Base-by-base conservation (phyloP, 140 eudicot genomes). In the Anethum foeniculum region DNA sequence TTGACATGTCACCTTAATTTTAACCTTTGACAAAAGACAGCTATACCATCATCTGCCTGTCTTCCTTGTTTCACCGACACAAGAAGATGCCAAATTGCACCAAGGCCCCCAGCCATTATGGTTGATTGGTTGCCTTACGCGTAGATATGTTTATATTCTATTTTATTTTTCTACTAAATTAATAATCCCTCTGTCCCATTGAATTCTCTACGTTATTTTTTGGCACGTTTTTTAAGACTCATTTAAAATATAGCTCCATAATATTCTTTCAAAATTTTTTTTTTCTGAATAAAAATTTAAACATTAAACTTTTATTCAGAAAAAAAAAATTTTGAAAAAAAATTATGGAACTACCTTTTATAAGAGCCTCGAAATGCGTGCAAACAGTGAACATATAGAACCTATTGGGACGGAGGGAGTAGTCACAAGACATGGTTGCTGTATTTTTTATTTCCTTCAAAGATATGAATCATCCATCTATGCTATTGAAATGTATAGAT, bases 61-160 rank as follows among this genome's bases (percentile, higher is more conserved):
- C 34, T 62, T 27, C 28, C 71, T 10, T 62, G 71, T 11, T 62
- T 62, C 71, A 62, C 71, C 71, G 71, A 62, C 71, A 62, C 71
- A 10, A 62, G 7, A 62, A 62, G 71, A 62, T 62, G 71, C 36
- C 71, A 62, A 58, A 58, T 7, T 58, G 68, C 68, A 58, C 30
- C 14, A 62, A 62, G 71, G 71, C 71, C 71, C 71, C 71, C 36
- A 25, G 18, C 71, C 71, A 62, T 62, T 62, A 62, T 27, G 36
- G 30, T 62, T 27, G 71, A 62, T 62, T 62, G 18, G 71, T 62
- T 62, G 71, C 36, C 19, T 25, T 62, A 62, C 71, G 71, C 71
- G 71, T 62, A 62, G 1, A 60, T n/a, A 54, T 23, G 71, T 27
- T 62, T 62, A 62, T 62, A 62, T 62, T 62, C 16, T 11, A 8